These are phyloP conservation scores for Stellera chamaejasme DNA, from an alignment of 345 rosid species.

Conservation along the genomic window DNA sequence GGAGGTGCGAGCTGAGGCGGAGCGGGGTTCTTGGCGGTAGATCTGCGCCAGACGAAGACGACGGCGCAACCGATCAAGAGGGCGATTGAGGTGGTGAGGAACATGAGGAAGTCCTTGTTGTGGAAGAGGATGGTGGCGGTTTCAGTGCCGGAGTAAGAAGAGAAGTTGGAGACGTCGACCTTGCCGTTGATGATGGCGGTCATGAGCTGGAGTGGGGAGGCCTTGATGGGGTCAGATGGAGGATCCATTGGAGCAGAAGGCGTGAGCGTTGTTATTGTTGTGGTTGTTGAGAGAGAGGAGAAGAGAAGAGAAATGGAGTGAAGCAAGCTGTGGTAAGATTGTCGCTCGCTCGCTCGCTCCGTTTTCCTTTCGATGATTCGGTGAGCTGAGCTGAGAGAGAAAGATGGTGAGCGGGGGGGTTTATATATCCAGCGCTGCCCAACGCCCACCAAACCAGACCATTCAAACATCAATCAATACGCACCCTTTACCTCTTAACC, in stretches of 20 bases:
- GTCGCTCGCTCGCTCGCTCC: no score
- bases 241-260: slow-evolving; percentile 13
- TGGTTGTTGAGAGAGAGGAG: slow-evolving; percentile 22
- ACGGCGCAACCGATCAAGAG: slow-evolving; percentile 82
- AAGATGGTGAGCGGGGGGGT: no score
- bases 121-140: slow-evolving; percentile 44
- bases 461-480: slow-evolving; percentile 53
- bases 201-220: slow-evolving; percentile 73
- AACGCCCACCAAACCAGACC: slow-evolving; percentile 68
- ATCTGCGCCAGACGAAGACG: slow-evolving; percentile 69
- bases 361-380: no score
- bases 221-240: slow-evolving; percentile 25
- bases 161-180: slow-evolving; percentile 53
- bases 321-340: no score
- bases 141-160: slow-evolving; percentile 28
- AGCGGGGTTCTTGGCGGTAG: slow-evolving; percentile 36
- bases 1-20: slow-evolving; percentile 32
- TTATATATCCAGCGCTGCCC: slow-evolving; percentile 8
- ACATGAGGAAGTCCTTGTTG: slow-evolving; percentile 66
- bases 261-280: slow-evolving; percentile 13
- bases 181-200: slow-evolving; percentile 70
- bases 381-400: no score
- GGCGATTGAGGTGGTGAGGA: slow-evolving; percentile 81
- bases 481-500: slow-evolving; percentile 31
- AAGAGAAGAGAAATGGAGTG: neutral